These are phyloP conservation scores for Cercospora zeae-maydis DNA, from an alignment of 2,329 filamentous ascomycete genomes.

Conservation along the genomic window DNA sequence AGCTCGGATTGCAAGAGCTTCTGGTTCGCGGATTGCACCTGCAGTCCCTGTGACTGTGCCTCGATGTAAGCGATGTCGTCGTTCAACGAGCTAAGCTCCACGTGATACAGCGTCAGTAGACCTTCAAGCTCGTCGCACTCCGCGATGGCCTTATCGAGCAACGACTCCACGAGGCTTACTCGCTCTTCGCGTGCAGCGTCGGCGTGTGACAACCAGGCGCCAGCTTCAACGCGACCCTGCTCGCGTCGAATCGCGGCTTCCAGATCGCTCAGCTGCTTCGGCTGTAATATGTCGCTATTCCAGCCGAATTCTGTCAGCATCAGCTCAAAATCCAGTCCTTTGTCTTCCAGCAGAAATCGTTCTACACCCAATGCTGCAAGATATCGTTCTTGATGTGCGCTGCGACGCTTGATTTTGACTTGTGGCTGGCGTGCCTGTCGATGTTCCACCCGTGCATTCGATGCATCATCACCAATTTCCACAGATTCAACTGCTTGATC, in stretches of 20 bases:
- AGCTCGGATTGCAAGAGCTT: constrained; percentile 89
- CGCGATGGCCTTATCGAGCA: constrained; percentile 84
- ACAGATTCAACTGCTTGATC: constrained; percentile 10
- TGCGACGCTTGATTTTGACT: constrained; percentile 52
- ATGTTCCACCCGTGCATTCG: constrained; percentile 25
- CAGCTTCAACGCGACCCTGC: constrained; percentile 84
- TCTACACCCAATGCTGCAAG: constrained; percentile 75
- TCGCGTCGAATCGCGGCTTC: constrained; percentile 82
- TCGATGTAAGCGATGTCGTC: constrained; percentile 98
- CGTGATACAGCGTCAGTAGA: constrained; percentile 86
- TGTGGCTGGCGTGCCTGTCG: constrained; percentile 29
- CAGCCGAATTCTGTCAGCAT: constrained; percentile 85
- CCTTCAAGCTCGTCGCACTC: constrained; percentile 97
- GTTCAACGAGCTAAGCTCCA: constrained; percentile 87
- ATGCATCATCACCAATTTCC: constrained; percentile 10
- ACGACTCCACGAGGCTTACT: constrained; percentile 76
- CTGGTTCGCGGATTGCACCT: constrained; percentile 96
- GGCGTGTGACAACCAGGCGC: constrained; percentile 79
- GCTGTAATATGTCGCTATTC: constrained; percentile 72
- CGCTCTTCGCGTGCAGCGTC: constrained; percentile 80
- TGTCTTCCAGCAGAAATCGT: constrained; percentile 67
- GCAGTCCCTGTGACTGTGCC: constrained; percentile 91
- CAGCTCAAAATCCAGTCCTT: constrained; percentile 74
- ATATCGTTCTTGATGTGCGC: constrained; percentile 74
- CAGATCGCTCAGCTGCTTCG: constrained; percentile 73